These are phyloP conservation scores for Ilyonectria robusta DNA, from an alignment of 2,329 filamentous ascomycete species.

Conservation along the genomic window DNA sequence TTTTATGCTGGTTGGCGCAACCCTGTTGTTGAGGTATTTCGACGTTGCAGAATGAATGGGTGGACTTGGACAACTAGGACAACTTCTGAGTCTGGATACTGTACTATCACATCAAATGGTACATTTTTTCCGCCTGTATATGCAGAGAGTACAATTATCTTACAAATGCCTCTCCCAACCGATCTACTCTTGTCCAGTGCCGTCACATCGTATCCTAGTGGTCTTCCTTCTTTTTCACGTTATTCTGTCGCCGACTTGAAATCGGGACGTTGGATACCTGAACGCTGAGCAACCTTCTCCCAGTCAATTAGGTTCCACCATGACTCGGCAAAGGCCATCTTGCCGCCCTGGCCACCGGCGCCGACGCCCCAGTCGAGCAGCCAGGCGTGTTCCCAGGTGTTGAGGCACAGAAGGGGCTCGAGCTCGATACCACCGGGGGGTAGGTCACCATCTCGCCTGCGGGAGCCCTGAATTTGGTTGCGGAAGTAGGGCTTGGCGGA, in stretches of 20 bases:
- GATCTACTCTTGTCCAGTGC: constrained; percentile 34
- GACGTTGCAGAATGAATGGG: neutral
- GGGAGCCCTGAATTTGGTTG: constrained; percentile 52
- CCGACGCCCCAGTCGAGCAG: constrained; percentile 82
- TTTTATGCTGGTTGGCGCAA: neutral
- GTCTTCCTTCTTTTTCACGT: constrained; percentile 6
- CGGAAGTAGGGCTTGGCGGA: constrained; percentile 57
- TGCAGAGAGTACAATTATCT: constrained; percentile 51
- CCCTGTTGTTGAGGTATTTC: neutral
- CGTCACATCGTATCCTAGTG: constrained; percentile 35
- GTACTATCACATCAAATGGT: constrained; percentile 43
- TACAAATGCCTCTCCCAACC: constrained; percentile 44
- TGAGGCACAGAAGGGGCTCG: constrained; percentile 88
- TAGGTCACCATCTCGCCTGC: constrained; percentile 52
- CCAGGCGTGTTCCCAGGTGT: constrained; percentile 97
- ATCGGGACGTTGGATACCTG: constrained; percentile 52
- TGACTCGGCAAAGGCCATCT: constrained; percentile 79
- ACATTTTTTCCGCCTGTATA: constrained; percentile 49
- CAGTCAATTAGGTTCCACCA: constrained; percentile 96
- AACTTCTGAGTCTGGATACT: constrained; percentile 17
- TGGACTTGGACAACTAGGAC: constrained; percentile 3
- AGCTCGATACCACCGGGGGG: constrained; percentile 78
- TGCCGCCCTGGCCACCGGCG: constrained; percentile 74
- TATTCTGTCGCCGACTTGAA: constrained; percentile 48
- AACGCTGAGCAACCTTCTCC: constrained; percentile 73